Base-by-base conservation (phyloP, 495 filamentous ascomycete genomes). In the Penicillium flavigenum region DNA sequence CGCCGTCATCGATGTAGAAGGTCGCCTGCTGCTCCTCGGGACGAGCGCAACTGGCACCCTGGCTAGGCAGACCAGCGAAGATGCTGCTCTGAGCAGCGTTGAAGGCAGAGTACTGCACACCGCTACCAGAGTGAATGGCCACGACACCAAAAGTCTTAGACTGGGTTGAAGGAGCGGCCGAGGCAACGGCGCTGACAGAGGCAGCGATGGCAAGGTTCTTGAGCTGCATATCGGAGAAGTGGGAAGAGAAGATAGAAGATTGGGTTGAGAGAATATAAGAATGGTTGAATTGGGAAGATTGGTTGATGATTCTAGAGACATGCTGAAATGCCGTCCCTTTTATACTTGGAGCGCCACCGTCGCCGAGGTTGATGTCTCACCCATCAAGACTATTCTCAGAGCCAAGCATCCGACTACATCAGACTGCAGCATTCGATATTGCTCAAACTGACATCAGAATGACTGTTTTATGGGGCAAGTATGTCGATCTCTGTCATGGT, bases 1-100 rank as follows among this genome's bases (percentile, higher is more conserved):
- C 70, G 26, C 70, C 75, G 50, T 81, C 68, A 20, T 74, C 51
- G 56, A 82, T 69, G 64, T 72, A 76, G 67, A 83, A 80, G 22
- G 73, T 81, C 38, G 81, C 79, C 43, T 51, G 56, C 26, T 72
- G 65, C 39, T 63, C 60, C 17, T 71, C 54, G n/a, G 66, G 50
- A 19, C 70, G 64, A 27, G 68, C 73, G 61, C 81, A 83, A 51
- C 73, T 70, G 46, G 79, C 79, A 52, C 73, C 67, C 60, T 77
- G 72, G 17, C 46, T 60, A 19, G 68, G 61, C 24, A 79, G 69
- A 55, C 74, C 67, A 43, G 77, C 62, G 58, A 78, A 74, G 50
- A 83, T 47, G 63, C 71, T 73, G 66, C 65, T 69, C 65, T 70
- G 62, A 10, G 72, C 70, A 7, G 79, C 81, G 43, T 70, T 64